Evolutionary conservation across 352 stramenopile genomes (phyloP), one percentile per base, ranked within the genome.

Genomic region (Globisporangium cederbergense): DNA sequence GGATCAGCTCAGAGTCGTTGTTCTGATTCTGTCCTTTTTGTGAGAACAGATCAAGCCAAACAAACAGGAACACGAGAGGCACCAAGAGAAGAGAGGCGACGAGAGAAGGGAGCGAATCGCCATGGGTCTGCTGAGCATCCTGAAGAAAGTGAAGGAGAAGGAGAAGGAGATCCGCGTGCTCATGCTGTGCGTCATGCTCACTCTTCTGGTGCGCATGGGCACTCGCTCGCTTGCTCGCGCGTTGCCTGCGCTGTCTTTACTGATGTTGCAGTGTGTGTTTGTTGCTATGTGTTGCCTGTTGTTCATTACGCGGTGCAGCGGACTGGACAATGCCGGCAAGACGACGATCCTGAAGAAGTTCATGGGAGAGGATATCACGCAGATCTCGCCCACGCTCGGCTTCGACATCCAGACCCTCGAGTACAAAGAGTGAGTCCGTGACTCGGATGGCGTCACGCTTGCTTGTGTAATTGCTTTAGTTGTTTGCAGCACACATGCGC

Each of bases 351-450:
- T 99, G 34, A 97, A 97, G 64, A 97, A 98, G 74, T 98, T 99
- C 62, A 98, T 98, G 78, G 97, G 95, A 28, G 89, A 99, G 55
- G 88, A 98, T 50, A 99, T 99, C 55, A 91, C 96, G 25, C 90
- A 96, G 49, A 99, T 99, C 71, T 97, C 91, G 49, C 98, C 97
- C 9, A 99, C 97, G 28, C 81, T 99, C 1, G 98, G 97, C 25
- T 99, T 99, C 79, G 97, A 99, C 67, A 99, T 99, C 76, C 97
- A 99, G 73, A 99, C 97, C 34, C 82, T 99, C 36, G 93, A 99
- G 62, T 98, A 98, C 74, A 93, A 96, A 76, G 79, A 92, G 76
- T 94, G 68, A 53, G 75, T 68, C 3, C 10, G 9, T n/a, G 40
- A 4, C 40, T 46, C 3, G 3, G 40, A 46, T 46, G 40, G 51